A percentile compares a stretch with the other conserved stretches of the same genome.
These are phyloP conservation scores for Xylaria sp. DNA, from an alignment of 2,329 filamentous ascomycete genomes.

Conservation along the genomic window DNA sequence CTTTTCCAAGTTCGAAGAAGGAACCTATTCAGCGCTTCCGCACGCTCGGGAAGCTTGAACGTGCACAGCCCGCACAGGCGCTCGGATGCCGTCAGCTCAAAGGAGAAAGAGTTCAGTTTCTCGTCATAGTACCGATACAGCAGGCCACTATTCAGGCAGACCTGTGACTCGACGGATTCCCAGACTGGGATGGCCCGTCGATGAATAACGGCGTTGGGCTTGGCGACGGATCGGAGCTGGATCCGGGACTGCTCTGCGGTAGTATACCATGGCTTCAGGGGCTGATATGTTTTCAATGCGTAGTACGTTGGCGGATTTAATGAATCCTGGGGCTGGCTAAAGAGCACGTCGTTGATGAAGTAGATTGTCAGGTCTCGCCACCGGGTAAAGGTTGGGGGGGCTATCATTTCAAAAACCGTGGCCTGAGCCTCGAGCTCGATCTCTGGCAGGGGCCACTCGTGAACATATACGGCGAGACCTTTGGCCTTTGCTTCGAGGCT, in stretches of 20 bases:
- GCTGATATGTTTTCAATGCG: background rate
- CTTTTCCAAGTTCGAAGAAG: no score
- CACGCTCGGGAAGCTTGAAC: conserved; percentile 5
- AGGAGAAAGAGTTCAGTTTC: background rate
- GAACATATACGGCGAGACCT: background rate
- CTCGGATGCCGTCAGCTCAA: conserved; percentile 27
- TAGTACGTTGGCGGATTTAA: conserved; percentile 5
- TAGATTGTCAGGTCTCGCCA: conserved; percentile 17
- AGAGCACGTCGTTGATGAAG: background rate
- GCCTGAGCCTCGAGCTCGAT: background rate
- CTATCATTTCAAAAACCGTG: conserved; percentile 2
- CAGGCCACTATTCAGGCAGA: conserved; percentile 48
- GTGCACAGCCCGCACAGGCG: conserved; percentile 31
- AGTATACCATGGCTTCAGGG: no score
- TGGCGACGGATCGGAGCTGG: background rate
- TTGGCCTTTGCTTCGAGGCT: background rate
- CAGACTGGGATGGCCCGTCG: background rate
- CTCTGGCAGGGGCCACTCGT: conserved; percentile 17
- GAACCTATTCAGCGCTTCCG: no score
- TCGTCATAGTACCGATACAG: conserved; percentile 47
- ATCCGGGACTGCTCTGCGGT: no score
- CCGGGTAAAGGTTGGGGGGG: background rate
- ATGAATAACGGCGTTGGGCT: background rate
- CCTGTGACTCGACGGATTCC: background rate
- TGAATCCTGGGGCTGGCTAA: no score